Evolutionary conservation across 2,329 filamentous ascomycete species (phyloP).

Genomic region (Claviceps arundinis): DNA sequence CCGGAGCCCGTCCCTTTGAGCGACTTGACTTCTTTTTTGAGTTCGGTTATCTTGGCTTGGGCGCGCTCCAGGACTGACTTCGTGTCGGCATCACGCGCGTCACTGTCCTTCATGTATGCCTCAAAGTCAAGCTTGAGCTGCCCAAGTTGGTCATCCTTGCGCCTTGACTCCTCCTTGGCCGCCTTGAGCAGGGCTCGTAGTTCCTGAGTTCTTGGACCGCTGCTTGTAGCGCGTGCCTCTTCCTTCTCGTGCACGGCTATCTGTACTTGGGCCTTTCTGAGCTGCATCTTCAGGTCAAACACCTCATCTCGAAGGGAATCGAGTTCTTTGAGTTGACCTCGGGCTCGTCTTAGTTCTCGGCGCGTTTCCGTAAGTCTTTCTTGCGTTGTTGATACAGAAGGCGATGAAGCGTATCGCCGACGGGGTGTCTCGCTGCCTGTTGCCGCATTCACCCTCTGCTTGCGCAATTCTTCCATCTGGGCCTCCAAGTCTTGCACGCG

Average conservation of each 20-base stretch:
- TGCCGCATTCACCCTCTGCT: conserved; percentile 21
- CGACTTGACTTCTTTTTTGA: conserved; percentile 38
- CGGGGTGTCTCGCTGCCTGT: conserved; percentile 18
- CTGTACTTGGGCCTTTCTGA: conserved; percentile 30
- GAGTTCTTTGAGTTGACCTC: conserved; percentile 39
- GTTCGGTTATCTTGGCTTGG: conserved; percentile 41
- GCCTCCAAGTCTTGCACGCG: conserved; percentile 46
- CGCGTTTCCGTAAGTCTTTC: conserved; percentile 38
- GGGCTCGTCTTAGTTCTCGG: conserved; percentile 40
- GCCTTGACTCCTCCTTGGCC: conserved; percentile 28
- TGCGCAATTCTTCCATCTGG: conserved; percentile 29
- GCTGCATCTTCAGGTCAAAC: conserved; percentile 35
- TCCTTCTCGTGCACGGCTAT: conserved; percentile 16
- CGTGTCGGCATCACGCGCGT: conserved; percentile 40
- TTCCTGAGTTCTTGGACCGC: conserved; percentile 20
- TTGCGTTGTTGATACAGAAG: conserved; percentile 35
- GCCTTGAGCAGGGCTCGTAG: conserved; percentile 30
- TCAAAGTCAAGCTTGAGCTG: conserved; percentile 39
- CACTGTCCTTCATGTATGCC: conserved; percentile 37
- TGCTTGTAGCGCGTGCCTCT: conserved; percentile 23
- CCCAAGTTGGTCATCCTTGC: conserved; percentile 37
- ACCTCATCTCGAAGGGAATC: conserved; percentile 38
- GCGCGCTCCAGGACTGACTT: conserved; percentile 42
- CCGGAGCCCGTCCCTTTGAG: conserved; percentile 22
- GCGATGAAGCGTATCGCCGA: conserved; percentile 19